Evolutionary conservation across 352 stramenopile species (phyloP).

Genomic region (Phytophthora agathidicida): DNA sequence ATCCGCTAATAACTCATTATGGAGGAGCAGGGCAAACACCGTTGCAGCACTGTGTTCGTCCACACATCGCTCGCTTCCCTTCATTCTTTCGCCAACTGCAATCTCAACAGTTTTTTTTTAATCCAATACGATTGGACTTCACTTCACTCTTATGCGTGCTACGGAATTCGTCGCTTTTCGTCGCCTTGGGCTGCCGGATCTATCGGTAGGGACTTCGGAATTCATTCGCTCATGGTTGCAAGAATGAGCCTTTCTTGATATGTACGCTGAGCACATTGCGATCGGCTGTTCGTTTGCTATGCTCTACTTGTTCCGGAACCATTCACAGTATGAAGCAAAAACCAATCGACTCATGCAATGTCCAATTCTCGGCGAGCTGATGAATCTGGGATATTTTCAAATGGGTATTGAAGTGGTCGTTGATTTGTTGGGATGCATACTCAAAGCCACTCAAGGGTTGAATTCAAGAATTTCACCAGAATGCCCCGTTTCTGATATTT

Average conservation of each 20-base stretch:
- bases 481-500: conserved; percentile 35
- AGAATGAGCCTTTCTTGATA: conserved; percentile 26
- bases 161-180: conserved; percentile 4
- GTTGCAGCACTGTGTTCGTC: no score
- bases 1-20: no score
- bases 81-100: neutral
- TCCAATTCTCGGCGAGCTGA: neutral
- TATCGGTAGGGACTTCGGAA: neutral
- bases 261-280: conserved; percentile 50
- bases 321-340: conserved; percentile 33
- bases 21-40: no score
- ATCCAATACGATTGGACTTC: neutral
- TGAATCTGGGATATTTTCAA: conserved; percentile 10
- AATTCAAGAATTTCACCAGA: conserved; percentile 7
- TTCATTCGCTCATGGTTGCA: conserved; percentile 3
- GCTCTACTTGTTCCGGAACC: conserved; percentile 33
- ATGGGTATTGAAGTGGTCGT: conserved; percentile 23
- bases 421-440: conserved; percentile 20
- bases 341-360: neutral
- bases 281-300: conserved; percentile 48
- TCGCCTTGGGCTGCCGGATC: conserved; percentile 4
- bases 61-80: neutral
- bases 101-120: neutral
- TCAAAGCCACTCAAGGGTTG: conserved; percentile 22
- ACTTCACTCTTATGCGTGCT: conserved; percentile 1